Percentiles rank a stretch among this genome's conserved stretches.
phyloP scores from a whole-genome alignment of 2,329 filamentous ascomycete species.

The Elsinoe fawcettii region DNA sequence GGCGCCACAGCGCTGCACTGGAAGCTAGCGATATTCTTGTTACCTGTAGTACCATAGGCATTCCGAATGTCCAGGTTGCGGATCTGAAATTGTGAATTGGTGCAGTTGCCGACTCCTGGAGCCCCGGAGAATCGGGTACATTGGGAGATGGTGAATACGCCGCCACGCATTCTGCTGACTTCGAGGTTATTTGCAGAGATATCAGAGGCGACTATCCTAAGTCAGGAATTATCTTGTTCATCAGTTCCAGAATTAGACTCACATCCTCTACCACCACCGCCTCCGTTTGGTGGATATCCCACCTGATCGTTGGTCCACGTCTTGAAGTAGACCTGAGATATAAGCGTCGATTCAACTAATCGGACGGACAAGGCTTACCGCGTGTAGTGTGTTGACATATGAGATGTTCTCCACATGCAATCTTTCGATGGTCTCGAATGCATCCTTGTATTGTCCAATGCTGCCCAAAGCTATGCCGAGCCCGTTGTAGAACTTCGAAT shows the following conservation, averaged over 20 bases:
- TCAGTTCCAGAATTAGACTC: constrained; percentile 28
- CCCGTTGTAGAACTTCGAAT: constrained; percentile 44
- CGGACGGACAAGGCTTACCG: constrained; percentile 26
- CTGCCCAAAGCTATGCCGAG: constrained; percentile 50
- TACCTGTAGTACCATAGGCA: constrained; percentile 25
- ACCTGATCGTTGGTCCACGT: constrained; percentile 47
- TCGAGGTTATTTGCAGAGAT: constrained; percentile 19
- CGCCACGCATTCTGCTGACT: neutral
- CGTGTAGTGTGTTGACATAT: constrained; percentile 34
- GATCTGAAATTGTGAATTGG: constrained; percentile 33
- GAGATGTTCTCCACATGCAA: constrained; percentile 43
- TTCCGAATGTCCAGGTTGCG: constrained; percentile 25
- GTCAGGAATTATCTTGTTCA: too few species aligned
- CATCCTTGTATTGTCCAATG: constrained; percentile 47
- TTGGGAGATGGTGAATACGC: constrained; percentile 21
- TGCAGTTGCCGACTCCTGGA: constrained; percentile 22
- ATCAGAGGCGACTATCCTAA: constrained; percentile 18
- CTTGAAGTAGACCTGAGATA: constrained; percentile 44
- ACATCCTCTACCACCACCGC: constrained; percentile 47
- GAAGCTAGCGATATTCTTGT: constrained; percentile 21
- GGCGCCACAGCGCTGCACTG: constrained; percentile 26
- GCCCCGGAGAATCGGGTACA: constrained; percentile 24
- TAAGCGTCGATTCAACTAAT: neutral
- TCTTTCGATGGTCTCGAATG: constrained; percentile 44
- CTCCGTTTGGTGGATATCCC: constrained; percentile 45